Base-by-base conservation (phyloP, 2,329 filamentous ascomycete genomes). In the Apiospora pterosperma region DNA sequence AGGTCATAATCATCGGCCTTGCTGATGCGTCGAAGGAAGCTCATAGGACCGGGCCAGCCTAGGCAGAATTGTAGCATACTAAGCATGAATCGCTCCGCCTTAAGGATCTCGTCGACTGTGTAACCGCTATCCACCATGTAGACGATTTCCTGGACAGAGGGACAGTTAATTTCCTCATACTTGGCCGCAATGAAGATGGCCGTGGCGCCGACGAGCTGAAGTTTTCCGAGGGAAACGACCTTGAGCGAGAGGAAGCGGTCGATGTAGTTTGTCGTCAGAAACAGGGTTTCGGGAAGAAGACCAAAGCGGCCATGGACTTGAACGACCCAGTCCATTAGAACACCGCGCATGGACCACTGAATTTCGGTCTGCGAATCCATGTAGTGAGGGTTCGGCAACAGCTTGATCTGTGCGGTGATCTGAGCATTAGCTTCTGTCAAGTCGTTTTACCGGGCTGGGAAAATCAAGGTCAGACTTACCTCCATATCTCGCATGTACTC, bases 41-140 rank as follows among this genome's bases (percentile, higher is more conserved):
- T 97, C 95, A 99, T 97, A 1, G 96, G 96, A 52, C 96, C 96
- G n/a, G 96, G 96, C 91, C 93, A 98, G 62, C 96, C 96, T 63
- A 99, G 87, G 79, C 97, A 93, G 75, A 97, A 99, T 72, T 93
- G 87, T 63, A 99, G 88, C 90, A 97, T 97, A 78, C 88, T 96
- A 62, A 99, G 87, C 94, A 99, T 99, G 82, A 97, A 98, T 14
- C 94, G 90, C 80, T 99, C 96, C 0, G 96, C 96, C 81, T 98
- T 97, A 69, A 98, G 86, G 64, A 99, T 95, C 80, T 98, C 96
- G 64, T 97, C 94, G 19, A 87, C 85, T 3, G 86, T 91, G 79
- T 97, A 99, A 63, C 93, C 93, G 52, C 89, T 87, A 75, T 99
- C 96, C 44, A 99, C 96, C 95, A 99, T 98, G 82, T 95, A 98